Evolutionary conservation across 106 monocot genomes (phyloP).

Genomic region (Dactylorhiza incarnata): DNA sequence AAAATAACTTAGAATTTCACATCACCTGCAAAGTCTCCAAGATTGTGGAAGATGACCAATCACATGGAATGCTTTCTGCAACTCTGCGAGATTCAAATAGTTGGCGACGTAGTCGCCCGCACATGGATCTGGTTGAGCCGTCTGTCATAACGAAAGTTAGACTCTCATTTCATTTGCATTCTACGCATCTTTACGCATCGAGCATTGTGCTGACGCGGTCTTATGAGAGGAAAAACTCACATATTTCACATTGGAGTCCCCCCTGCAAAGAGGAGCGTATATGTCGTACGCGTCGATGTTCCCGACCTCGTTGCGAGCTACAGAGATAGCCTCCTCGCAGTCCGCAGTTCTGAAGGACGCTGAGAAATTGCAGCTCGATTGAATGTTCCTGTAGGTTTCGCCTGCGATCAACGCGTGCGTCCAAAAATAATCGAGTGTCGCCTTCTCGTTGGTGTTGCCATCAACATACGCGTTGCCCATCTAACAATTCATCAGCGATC

Average conservation of each 20-base stretch:
- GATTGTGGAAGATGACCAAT: conserved; percentile 12
- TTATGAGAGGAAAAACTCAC: neutral
- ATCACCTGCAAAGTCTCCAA: conserved; percentile 15
- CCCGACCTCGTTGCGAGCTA: conserved; percentile 4
- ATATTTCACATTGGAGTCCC: neutral
- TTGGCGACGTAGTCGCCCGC: neutral
- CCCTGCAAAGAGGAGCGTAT: conserved; percentile 13
- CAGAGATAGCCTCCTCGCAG: neutral
- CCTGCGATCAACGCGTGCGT: conserved; percentile 21
- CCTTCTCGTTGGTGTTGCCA: neutral
- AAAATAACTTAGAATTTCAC: neutral
- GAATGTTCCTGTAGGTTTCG: neutral
- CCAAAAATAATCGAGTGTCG: conserved; percentile 7
- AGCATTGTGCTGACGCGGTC: neutral
- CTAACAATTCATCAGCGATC: neutral
- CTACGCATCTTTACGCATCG: neutral
- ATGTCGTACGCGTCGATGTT: conserved; percentile 17
- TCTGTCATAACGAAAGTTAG: neutral
- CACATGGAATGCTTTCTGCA: conserved; percentile 26
- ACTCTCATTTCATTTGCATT: neutral
- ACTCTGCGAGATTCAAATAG: conserved; percentile 19
- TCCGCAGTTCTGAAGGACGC: neutral
- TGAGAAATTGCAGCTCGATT: conserved; percentile 9
- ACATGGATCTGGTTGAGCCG: conserved; percentile 16
- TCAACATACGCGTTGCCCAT: conserved; percentile 22